Evolutionary conservation across 208 protist genomes (phyloP).

Genomic region (Leishmania mexicana): DNA sequence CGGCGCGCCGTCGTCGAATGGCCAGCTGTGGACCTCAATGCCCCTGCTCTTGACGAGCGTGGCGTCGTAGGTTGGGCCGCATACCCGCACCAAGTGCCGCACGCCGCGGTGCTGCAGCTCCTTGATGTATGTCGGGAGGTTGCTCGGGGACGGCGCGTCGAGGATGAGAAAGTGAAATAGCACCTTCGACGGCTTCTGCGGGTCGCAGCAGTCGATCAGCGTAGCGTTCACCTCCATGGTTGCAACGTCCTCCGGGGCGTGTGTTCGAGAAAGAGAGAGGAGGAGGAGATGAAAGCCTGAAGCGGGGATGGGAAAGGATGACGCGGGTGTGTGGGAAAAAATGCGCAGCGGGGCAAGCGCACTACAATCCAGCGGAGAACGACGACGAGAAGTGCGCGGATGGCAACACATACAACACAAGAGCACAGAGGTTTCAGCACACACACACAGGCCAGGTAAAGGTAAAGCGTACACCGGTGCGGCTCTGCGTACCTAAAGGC

Average conservation of each 20-base stretch:
- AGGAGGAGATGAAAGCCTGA: not conserved
- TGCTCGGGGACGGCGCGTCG: constrained; percentile 85
- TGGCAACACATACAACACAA: not conserved
- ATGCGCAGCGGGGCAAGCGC: not conserved
- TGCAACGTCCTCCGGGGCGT: not conserved
- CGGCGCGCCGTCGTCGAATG: constrained; percentile 91
- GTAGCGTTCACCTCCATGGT: constrained; percentile 88
- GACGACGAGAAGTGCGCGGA: not conserved
- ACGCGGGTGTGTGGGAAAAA: not conserved
- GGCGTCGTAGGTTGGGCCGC: constrained; percentile 85
- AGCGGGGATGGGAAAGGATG: not conserved
- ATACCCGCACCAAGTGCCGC: constrained; percentile 86
- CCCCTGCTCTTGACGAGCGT: constrained; percentile 58
- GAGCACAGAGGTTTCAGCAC: too few species aligned
- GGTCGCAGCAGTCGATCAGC: constrained; percentile 76
- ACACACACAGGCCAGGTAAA: too few species aligned
- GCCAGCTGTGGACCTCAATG: constrained; percentile 88
- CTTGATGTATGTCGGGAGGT: constrained; percentile 91
- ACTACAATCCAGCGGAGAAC: not conserved
- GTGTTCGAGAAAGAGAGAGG: not conserved
- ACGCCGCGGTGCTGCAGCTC: constrained; percentile 80
- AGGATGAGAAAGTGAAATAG: constrained; percentile 88
- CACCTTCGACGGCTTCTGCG: constrained; percentile 33
- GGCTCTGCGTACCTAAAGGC: not conserved
- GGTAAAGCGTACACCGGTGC: not conserved